Evolutionary conservation across 116 monocot species (phyloP).

Genomic region (Cymodocea nodosa): DNA sequence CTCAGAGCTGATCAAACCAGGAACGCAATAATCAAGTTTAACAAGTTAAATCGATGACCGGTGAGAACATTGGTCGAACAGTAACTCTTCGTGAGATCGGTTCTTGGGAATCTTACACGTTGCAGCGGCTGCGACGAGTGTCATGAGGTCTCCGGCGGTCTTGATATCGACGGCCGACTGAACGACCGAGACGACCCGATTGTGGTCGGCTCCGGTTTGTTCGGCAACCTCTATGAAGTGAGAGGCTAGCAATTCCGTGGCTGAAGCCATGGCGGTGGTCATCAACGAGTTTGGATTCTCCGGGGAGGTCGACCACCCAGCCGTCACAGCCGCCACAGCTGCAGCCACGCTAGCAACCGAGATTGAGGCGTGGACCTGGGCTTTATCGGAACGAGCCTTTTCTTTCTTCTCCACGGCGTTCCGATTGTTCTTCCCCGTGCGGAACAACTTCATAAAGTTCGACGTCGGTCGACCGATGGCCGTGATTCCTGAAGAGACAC

Average conservation of each 20-base stretch:
- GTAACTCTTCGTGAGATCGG: neutral
- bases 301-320: constrained; percentile 1
- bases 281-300: constrained; percentile 19
- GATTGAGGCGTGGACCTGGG: constrained; percentile 42
- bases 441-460: too few relatives aligned
- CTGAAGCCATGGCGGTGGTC: constrained; percentile 42
- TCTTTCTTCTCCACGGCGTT: constrained; percentile 34
- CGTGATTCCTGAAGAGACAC: too few relatives aligned
- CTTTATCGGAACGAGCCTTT: constrained; percentile 32
- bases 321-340: constrained; percentile 43
- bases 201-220: constrained; percentile 29
- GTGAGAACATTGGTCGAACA: neutral
- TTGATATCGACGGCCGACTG: constrained; percentile 41
- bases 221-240: constrained; percentile 67
- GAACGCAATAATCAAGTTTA: neutral
- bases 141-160: constrained; percentile 56
- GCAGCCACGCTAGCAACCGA: constrained; percentile 61
- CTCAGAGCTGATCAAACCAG: neutral
- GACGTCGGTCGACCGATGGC: too few relatives aligned
- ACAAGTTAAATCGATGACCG: neutral
- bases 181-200: constrained; percentile 24
- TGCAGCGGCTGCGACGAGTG: constrained; percentile 75
- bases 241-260: constrained; percentile 64
- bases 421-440: constrained; percentile 9
- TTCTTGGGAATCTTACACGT: constrained; percentile 8